phyloP scores from a whole-genome alignment of 371 early-diverging fungal species.

The Neoconidiobolus thromboides region DNA sequence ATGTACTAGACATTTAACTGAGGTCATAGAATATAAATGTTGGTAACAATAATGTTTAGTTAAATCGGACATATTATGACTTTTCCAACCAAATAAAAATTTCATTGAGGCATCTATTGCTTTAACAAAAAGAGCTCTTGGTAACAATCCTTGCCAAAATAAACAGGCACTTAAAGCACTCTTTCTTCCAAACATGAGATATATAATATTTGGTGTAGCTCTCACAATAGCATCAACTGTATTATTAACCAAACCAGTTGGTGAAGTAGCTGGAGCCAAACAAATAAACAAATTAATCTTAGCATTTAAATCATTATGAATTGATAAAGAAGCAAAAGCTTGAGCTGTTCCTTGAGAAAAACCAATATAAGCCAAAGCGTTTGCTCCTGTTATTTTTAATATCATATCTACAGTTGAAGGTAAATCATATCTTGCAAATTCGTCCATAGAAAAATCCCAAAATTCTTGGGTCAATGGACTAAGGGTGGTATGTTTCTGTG shows the following conservation, averaged over 20 bases:
- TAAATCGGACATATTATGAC: slow-evolving; percentile 42
- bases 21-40: slow-evolving; percentile 74
- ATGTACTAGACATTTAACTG: slow-evolving; percentile 81
- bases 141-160: slow-evolving; percentile 71
- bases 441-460: slow-evolving; percentile 91
- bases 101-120: slow-evolving; percentile 50
- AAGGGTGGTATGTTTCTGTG: slow-evolving; percentile 54
- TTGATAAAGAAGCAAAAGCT: slow-evolving; percentile 75
- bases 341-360: slow-evolving; percentile 91
- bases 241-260: slow-evolving; percentile 54
- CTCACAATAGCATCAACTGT: slow-evolving; percentile 64
- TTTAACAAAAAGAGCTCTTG: slow-evolving; percentile 52
- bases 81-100: slow-evolving; percentile 76
- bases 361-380: slow-evolving; percentile 75
- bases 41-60: slow-evolving; percentile 67
- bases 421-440: slow-evolving; percentile 70
- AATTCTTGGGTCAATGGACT: slow-evolving; percentile 49
- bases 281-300: slow-evolving; percentile 76
- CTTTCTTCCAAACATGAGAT: slow-evolving; percentile 78
- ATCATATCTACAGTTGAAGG: slow-evolving; percentile 69
- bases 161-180: slow-evolving; percentile 54
- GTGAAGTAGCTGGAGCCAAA: slow-evolving; percentile 83
- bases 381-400: slow-evolving; percentile 38
- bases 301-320: slow-evolving; percentile 54
- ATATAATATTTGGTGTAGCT: slow-evolving; percentile 73